Percentiles rank a stretch among this genome's conserved stretches.
Conservation (phyloP, 2,329 filamentous ascomycete species). For the Huntiella omanensis region DNA sequence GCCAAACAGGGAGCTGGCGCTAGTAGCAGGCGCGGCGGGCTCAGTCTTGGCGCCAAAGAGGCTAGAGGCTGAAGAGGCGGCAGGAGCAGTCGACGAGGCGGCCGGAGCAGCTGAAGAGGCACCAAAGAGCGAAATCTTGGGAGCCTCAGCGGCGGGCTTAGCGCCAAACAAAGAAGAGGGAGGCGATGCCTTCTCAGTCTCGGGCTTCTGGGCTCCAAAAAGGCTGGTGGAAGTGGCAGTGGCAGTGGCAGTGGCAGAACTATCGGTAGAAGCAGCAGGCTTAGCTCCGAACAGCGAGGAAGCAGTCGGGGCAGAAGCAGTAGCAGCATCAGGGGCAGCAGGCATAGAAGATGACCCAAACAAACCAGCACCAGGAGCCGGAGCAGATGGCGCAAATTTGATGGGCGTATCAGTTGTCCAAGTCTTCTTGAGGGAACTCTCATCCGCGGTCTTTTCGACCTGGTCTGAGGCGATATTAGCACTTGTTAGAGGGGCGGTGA, state of each 20-base stretch:
- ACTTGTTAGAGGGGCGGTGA: conserved; percentile 23
- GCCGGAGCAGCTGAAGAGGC: not conserved
- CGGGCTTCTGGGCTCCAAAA: conserved; percentile 20
- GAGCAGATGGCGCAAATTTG: conserved; percentile 28
- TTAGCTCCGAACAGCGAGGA: conserved; percentile 15
- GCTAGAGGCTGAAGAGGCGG: conserved; percentile 6
- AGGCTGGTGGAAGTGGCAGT: conserved; percentile 17
- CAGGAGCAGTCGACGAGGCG: conserved; percentile 1
- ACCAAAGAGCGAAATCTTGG: conserved; percentile 8
- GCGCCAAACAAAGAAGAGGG: conserved; percentile 14
- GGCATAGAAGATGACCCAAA: conserved; percentile 13
- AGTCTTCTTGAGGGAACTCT: conserved; percentile 23
- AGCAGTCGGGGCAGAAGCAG: conserved; percentile 5
- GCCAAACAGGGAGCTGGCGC: conserved; percentile 6
- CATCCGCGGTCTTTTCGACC: conserved; percentile 16
- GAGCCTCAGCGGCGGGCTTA: conserved; percentile 5
- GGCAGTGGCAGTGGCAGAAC: conserved; percentile 15
- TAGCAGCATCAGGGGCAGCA: conserved; percentile 16
- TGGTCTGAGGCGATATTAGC: conserved; percentile 21
- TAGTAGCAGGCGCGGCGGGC: not conserved
- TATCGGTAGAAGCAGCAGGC: conserved; percentile 19
- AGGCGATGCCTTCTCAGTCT: conserved; percentile 3
- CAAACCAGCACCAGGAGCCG: conserved; percentile 10
- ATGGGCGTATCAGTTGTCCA: conserved; percentile 33
- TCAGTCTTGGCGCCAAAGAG: conserved; percentile 12